Base-by-base conservation (phyloP, 495 filamentous ascomycete genomes). In the Cercophora samala region DNA sequence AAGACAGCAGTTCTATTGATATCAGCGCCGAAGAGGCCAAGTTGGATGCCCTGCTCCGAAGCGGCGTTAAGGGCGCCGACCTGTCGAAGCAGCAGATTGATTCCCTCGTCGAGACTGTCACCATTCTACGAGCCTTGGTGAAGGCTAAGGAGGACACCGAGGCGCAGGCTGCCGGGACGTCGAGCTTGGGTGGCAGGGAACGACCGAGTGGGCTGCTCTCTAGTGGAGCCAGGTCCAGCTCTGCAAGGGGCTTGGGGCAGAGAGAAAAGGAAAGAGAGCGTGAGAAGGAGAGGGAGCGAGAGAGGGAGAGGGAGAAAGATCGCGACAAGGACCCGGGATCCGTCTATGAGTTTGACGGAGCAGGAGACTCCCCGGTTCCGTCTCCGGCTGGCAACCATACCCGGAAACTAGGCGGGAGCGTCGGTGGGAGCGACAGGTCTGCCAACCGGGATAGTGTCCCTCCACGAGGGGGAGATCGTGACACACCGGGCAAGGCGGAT, bases 361-460 rank as follows among this genome's bases (percentile, higher is more conserved):
- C 87, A 8, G 85, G 83, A 19, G 90, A 92, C 69, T 92, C 91
- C 0, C 86, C 88, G 2, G 83, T 84, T n/a, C 86, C 88, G 5
- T 90, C 89, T 13, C 85, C 87, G 18, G 83, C 81, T 17, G 76
- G 80, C 18, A 73, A 78, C 32, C 73, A 78, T 37, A 46, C 37
- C 9, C 70, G 79, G 37, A 82, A 81, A 63, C 73, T 80, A 29
- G 80, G 80, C 1, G 79, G 87, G 46, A 87, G 89, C 73, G 86
- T 83, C 42, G 86, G 85, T 0, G 64, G 85, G 70, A 75, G 82
- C 58, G 77, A 77, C 64, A 60, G 77, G 22, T 70, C 74, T 13
- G 63, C 58, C 63, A 73, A 75, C 60, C 72, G 76, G 5, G 81
- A 83, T 24, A 83, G 81, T 58, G 72, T 84, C 15, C 80, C 80